phyloP scores from a whole-genome alignment of 148 eudicot species.

The Talinum fruticosum region DNA sequence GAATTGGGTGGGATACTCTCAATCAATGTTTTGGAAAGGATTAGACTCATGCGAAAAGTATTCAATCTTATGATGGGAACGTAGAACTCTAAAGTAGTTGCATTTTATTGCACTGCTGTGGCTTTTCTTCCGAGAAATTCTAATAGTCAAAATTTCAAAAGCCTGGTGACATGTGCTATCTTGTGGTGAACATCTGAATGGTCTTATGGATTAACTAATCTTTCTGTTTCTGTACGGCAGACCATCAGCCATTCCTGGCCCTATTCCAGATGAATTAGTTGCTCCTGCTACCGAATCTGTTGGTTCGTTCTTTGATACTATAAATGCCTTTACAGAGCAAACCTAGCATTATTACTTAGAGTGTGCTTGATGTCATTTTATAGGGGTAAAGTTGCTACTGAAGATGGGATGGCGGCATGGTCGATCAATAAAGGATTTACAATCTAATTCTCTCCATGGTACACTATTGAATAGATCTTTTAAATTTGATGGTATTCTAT shows the following conservation, averaged over 20 bases:
- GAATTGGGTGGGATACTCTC: background rate
- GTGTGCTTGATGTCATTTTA: slow-evolving; percentile 19
- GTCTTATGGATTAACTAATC: slow-evolving; percentile 2
- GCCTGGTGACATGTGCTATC: background rate
- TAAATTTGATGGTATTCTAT: slow-evolving; percentile 11
- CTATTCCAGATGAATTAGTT: slow-evolving; percentile 83
- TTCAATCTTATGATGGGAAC: background rate
- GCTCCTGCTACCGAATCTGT: slow-evolving; percentile 73
- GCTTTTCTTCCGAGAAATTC: background rate
- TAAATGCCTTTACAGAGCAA: slow-evolving; percentile 3
- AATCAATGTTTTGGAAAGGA: background rate
- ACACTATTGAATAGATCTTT: slow-evolving; percentile 28
- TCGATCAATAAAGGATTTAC: slow-evolving; percentile 67
- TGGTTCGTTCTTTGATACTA: slow-evolving; percentile 43
- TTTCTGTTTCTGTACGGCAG: slow-evolving; percentile 35
- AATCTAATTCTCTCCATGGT: slow-evolving; percentile 58
- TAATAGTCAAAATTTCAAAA: background rate
- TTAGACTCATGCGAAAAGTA: background rate
- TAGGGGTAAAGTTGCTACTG: slow-evolving; percentile 76
- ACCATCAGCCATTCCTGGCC: slow-evolving; percentile 87
- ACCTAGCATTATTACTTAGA: slow-evolving; percentile 17
- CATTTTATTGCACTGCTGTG: background rate
- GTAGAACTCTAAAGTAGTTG: background rate
- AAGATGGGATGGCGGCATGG: slow-evolving; percentile 99
- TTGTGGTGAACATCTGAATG: background rate